phyloP scores from a whole-genome alignment of 1,284 basidiomycete species.

The Ceratobasidium sp. region DNA sequence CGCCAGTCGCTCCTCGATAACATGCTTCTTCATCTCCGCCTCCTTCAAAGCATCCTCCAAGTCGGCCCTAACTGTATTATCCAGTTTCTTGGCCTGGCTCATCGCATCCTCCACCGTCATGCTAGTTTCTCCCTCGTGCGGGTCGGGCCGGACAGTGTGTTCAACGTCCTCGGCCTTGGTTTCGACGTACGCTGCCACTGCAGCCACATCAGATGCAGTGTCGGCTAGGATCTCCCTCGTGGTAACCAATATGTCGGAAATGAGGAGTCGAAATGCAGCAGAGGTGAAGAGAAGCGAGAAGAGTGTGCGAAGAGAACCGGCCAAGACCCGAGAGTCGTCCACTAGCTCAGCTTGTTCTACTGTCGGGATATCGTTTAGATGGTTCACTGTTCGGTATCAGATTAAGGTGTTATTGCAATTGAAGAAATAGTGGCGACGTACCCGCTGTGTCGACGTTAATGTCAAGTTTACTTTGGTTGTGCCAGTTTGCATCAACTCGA shows the following conservation, averaged over 20 bases:
- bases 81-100: slow-evolving; percentile 36
- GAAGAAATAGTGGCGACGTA: background rate
- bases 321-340: slow-evolving; percentile 55
- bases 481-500: slow-evolving; percentile 50
- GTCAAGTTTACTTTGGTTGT: slow-evolving; percentile 48
- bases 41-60: slow-evolving; percentile 45
- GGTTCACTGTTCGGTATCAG: slow-evolving; percentile 12
- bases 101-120: slow-evolving; percentile 38
- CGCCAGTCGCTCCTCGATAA: slow-evolving; percentile 46
- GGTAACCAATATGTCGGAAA: slow-evolving; percentile 57
- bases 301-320: slow-evolving; percentile 56
- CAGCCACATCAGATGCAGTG: slow-evolving; percentile 56
- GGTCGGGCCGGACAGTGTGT: slow-evolving; percentile 46
- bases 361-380: slow-evolving; percentile 50
- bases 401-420: background rate
- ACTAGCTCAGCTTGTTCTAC: slow-evolving; percentile 53
- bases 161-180: slow-evolving; percentile 55
- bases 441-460: slow-evolving; percentile 47
- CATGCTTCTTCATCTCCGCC: slow-evolving; percentile 50
- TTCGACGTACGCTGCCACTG: slow-evolving; percentile 53
- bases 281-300: slow-evolving; percentile 59
- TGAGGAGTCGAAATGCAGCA: slow-evolving; percentile 59
- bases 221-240: slow-evolving; percentile 58
- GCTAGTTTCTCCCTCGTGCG: slow-evolving; percentile 39
- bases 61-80: slow-evolving; percentile 40